Percentiles rank a stretch among this genome's conserved stretches.
Conservation (phyloP, 2,329 filamentous ascomycete species). For the Aotearoamyces nothofagi region DNA sequence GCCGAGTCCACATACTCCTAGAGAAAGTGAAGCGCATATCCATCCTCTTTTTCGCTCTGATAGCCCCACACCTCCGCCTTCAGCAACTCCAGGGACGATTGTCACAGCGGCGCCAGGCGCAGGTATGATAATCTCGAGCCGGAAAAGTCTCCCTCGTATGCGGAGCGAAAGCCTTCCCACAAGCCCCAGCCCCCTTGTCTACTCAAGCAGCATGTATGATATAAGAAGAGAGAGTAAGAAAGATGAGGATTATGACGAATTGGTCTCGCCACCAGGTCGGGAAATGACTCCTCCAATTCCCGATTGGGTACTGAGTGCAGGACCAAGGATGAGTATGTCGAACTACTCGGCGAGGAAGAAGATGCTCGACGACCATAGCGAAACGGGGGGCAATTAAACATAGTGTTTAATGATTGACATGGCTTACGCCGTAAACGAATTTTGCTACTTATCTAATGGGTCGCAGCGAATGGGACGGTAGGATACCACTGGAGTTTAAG, state of each 20-base stretch:
- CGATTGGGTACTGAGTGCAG: constrained; percentile 41
- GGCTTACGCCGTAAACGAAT: too few species aligned
- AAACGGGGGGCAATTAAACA: too few species aligned
- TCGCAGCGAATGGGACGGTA: too few species aligned
- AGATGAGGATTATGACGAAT: constrained; percentile 8
- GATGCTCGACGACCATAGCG: too few species aligned
- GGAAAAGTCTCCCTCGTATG: constrained; percentile 34
- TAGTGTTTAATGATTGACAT: too few species aligned
- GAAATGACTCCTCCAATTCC: constrained; percentile 45
- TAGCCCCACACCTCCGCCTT: constrained; percentile 49
- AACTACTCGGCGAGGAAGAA: constrained; percentile 24
- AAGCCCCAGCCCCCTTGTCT: constrained; percentile 31
- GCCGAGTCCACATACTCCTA: constrained; percentile 20
- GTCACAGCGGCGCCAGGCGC: constrained; percentile 57
- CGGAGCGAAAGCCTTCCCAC: constrained; percentile 38
- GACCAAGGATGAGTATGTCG: constrained; percentile 32
- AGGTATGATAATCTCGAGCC: constrained; percentile 43
- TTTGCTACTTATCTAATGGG: too few species aligned
- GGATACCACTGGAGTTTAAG: too few species aligned
- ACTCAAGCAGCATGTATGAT: constrained; percentile 33
- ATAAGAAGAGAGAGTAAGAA: constrained; percentile 9
- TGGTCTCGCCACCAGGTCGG: constrained; percentile 25
- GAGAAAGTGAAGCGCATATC: constrained; percentile 48
- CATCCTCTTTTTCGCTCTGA: constrained; percentile 67
- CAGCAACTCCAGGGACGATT: constrained; percentile 46